Percentiles rank a stretch among this genome's conserved stretches.
Conservation (phyloP, 139 green algal species). For the Closterium sp. region DNA sequence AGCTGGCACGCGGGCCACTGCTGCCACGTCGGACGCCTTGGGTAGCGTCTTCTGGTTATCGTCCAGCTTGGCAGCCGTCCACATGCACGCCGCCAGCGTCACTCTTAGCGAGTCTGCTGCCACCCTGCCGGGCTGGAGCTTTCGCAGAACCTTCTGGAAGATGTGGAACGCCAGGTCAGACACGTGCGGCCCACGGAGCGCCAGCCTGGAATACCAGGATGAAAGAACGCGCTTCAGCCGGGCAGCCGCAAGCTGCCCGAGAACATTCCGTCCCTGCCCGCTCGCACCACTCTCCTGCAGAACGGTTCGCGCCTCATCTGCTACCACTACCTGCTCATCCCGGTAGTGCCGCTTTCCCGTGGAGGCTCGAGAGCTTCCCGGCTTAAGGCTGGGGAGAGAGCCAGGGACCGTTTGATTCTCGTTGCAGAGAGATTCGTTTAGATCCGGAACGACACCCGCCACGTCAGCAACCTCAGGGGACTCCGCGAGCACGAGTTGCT, state of each 20-base stretch:
- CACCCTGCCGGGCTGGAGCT: constrained; percentile 10
- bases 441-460: background rate
- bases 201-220: constrained; percentile 1
- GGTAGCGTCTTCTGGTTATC: background rate
- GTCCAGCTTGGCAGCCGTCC: constrained; percentile 8
- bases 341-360: background rate
- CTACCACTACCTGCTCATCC: background rate
- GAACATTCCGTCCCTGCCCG: background rate
- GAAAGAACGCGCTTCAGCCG: constrained; percentile 3
- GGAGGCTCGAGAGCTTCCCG: too few relatives aligned
- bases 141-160: background rate
- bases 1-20: background rate
- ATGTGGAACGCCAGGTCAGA: constrained; percentile 3
- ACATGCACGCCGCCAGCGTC: constrained; percentile 21
- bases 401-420: background rate
- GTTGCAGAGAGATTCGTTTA: background rate
- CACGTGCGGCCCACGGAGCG: background rate
- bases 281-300: background rate
- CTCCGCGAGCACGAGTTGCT: background rate
- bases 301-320: background rate
- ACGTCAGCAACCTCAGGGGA: background rate
- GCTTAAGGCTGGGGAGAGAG: too few relatives aligned
- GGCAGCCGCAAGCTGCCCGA: constrained; percentile 9
- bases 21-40: background rate
- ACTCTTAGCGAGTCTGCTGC: constrained; percentile 8